A percentile compares a stretch with the other conserved stretches of the same genome.
Conservation (phyloP, 805 yeast species). For the Yamadazyma nakazawae region DNA sequence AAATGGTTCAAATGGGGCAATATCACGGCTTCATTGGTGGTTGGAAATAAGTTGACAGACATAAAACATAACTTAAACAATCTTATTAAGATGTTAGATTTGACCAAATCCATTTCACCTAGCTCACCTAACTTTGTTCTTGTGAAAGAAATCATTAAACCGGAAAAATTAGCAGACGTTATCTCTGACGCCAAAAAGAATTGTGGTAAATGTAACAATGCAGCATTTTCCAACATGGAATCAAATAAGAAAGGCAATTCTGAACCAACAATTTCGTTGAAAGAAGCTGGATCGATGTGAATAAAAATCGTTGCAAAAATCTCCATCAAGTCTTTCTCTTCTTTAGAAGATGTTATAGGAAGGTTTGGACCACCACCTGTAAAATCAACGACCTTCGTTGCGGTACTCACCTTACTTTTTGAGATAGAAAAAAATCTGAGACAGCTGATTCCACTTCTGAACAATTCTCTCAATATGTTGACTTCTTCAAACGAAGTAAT, state of each 20-base stretch:
- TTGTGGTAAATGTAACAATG: conserved; percentile 87
- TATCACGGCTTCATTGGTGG: conserved; percentile 80
- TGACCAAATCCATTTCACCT: conserved; percentile 75
- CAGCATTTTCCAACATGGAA: conserved; percentile 77
- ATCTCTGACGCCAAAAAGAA: conserved; percentile 90
- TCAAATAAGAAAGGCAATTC: conserved; percentile 78
- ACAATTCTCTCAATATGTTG: conserved; percentile 66
- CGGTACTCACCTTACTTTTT: conserved; percentile 42
- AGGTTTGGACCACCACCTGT: conserved; percentile 76
- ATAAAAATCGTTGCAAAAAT: conserved; percentile 90
- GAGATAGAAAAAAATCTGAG: conserved; percentile 67
- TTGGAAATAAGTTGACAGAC: conserved; percentile 91
- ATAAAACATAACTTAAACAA: conserved; percentile 90
- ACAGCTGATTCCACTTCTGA: conserved; percentile 82
- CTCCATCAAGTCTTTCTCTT: conserved; percentile 94
- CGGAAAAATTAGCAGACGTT: conserved; percentile 90
- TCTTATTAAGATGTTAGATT: conserved; percentile 77
- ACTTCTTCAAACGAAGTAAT: conserved; percentile 83
- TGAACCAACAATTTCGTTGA: conserved; percentile 82
- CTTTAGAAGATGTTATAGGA: conserved; percentile 85
- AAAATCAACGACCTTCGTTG: conserved; percentile 44
- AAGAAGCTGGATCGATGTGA: conserved; percentile 92
- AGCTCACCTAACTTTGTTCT: conserved; percentile 69
- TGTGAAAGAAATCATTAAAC: conserved; percentile 73
- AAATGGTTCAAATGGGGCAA: conserved; percentile 84